Base-by-base conservation (phyloP, 192 early-diverging fungal species). In the Coemansia sp. region DNA sequence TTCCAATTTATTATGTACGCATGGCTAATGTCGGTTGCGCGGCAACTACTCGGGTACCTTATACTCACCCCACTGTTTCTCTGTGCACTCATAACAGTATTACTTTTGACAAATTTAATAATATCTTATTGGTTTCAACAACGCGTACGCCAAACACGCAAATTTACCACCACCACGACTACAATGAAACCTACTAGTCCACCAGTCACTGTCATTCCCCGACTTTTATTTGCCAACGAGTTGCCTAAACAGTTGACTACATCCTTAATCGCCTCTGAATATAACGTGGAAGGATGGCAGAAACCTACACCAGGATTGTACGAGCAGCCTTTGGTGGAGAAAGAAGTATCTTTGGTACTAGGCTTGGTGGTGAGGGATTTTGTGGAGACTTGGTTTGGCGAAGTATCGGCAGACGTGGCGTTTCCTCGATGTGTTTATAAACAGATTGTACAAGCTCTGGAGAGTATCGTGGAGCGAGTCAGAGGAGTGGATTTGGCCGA, bases 401-500 rank as follows among this genome's bases (percentile, higher is more conserved):
- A 73, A 1, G 28, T 86, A 3, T 72, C 75, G 3, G 73, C 85
- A 0, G 85, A 86, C 58, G 11, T 61, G 28, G 72, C 73, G 63
- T 86, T 86, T 41, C 75, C 81, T 12, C 65, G 75, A 1, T 68
- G 71, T 34, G 81, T 86, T 28, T 48, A 54, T 4, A 18, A 28
- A 22, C 72, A 81, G 53, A 65, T 84, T 5, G 67, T 41, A n/a
- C 59, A 67, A 60, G 59, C 76, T 1, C 35, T 85, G 3, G 71
- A 77, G 41, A 64, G 61, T 0, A 52, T 86, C 8, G 75, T 63
- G 4, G 70, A 79, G 12, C 66, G 85, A 0, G 64, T 59, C 14
- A 34, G 43, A 2, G 58, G 18, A 4, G 51, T 90, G 34, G 95
- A 96, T 65, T 64, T 87, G 28, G 77, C 88, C 0, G 76, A 88